Base-by-base conservation (phyloP, 257 asterid species). In the Nyctanthes arbortristis region DNA sequence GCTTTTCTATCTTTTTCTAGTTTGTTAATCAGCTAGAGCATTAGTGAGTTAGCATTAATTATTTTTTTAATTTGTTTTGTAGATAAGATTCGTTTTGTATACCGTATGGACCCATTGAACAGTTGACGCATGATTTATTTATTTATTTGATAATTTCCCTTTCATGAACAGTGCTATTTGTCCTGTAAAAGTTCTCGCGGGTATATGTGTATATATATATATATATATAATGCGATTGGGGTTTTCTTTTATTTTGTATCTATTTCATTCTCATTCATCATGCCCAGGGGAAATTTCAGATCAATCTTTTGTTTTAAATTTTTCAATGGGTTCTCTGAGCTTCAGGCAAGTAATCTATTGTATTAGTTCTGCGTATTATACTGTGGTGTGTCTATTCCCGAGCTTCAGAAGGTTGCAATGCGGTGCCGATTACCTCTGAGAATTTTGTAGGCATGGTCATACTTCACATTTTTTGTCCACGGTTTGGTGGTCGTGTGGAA, bases 271-370 rank as follows among this genome's bases (percentile, higher is more conserved):
- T 71, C 62, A 29, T 65, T 33, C 35, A 68, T 47, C 63, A 86
- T 86, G 91, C 63, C 81, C 52, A 61, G 78, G 73, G 73, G 75
- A 78, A 77, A 72, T 65, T 76, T 74, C 43, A 75, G 84, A 81
- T 73, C 87, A 67, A 58, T 61, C 39, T 76, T 65, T 30, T 60
- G 66, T 66, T 40, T 66, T 67, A 75, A 66, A 54, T 65, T 72
- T 79, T 82, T 68, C 72, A 54, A 84, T 70, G 71, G 75, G 49
- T 67, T 64, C 69, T 40, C 74, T 20, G 47, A 43, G 40, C 32
- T 69, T 49, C 80, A 84, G 88, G 89, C 59, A 22, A 52, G 16
- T 52, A 20, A 8, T 22, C 29, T 22, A 14, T 30, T 22, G 13
- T 22, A n/a, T 3, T 4, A 45, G 10, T n/a, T 47, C 56, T 47